Base-by-base conservation (phyloP, 2,329 filamentous ascomycete genomes). In the Xylariaceae sp. region DNA sequence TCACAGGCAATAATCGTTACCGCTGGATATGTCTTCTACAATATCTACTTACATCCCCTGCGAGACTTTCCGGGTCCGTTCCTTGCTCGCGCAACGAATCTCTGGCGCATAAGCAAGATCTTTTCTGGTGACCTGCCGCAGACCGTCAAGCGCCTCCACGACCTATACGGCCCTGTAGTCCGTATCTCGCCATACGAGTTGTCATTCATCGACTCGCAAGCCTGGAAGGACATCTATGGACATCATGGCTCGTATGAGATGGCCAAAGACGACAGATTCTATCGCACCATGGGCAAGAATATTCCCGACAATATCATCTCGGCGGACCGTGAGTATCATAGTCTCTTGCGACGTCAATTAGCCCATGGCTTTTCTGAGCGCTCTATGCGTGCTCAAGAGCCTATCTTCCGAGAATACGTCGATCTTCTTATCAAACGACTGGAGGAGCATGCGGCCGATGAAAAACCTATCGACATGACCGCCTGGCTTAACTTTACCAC, bases 361-460 rank as follows among this genome's bases (percentile, higher is more conserved):
- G 39, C 62, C 11, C 58, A 61, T 29, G 64, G 52, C n/a, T 68
- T 69, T 43, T 61, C 58, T 7, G 63, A 62, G 6, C 53, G 46
- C 17, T 44, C 64, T 6, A 52, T 69, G 51, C 46, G 41, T 16
- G 64, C 57, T 3, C 65, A 68, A 19, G 62, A 69, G 36, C 53
- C 56, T 9, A 51, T 67, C 44, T 61, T 68, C 47, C 39, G 48
- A 19, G 21, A 45, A 11, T 67, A 68, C 40, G 44, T 67, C 8
- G 58, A 65, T 40, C 56, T 62, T 3, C 60, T 69, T 39, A 52
- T 64, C 11, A 19, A 49, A 33, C 24, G 54, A 23, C 45, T 67
- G 0, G 23, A 34, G n/a, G 56, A 63, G 16, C 33, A 26, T 12
- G 16, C 40, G 24, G 19, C 29, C 8, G 39, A 26, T 1, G 50